Evolutionary conservation across 1,139 yeast species (phyloP).

Genomic region (Candida smagusa): DNA sequence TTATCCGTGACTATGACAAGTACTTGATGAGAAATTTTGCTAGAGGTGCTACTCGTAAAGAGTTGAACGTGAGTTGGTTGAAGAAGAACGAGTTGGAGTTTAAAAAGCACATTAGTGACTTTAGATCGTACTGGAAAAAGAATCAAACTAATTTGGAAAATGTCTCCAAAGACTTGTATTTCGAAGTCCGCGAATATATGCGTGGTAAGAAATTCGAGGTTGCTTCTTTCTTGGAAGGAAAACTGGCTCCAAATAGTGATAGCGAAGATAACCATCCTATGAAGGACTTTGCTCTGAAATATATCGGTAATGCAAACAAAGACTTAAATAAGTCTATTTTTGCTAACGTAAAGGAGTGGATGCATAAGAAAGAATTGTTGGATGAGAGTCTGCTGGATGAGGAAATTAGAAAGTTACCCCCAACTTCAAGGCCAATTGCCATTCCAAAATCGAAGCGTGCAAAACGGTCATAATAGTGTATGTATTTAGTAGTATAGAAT

Average conservation of each 20-base stretch:
- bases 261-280: slow-evolving; percentile 41
- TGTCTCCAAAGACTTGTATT: slow-evolving; percentile 76
- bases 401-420: slow-evolving; percentile 7
- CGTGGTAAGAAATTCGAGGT: slow-evolving; percentile 49
- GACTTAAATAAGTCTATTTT: slow-evolving; percentile 51
- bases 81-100: slow-evolving; percentile 94
- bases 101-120: slow-evolving; percentile 84
- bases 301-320: slow-evolving; percentile 52
- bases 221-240: slow-evolving; percentile 27
- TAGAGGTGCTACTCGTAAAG: slow-evolving; percentile 95
- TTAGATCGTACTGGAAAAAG: slow-evolving; percentile 79
- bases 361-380: slow-evolving; percentile 30
- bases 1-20: slow-evolving; percentile 93
- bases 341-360: slow-evolving; percentile 69
- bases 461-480: not conserved
- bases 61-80: slow-evolving; percentile 93
- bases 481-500: not conserved
- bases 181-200: slow-evolving; percentile 76
- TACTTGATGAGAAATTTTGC: slow-evolving; percentile 96
- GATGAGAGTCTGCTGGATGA: slow-evolving; percentile 10
- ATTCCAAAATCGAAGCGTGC: slow-evolving; percentile 5
- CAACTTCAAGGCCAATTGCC: slow-evolving; percentile 6
- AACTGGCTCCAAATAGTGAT: slow-evolving; percentile 23
- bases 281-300: slow-evolving; percentile 60
- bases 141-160: slow-evolving; percentile 67